Conservation (phyloP, 1,139 yeast genomes). For the Yamadazyma sp. region DNA sequence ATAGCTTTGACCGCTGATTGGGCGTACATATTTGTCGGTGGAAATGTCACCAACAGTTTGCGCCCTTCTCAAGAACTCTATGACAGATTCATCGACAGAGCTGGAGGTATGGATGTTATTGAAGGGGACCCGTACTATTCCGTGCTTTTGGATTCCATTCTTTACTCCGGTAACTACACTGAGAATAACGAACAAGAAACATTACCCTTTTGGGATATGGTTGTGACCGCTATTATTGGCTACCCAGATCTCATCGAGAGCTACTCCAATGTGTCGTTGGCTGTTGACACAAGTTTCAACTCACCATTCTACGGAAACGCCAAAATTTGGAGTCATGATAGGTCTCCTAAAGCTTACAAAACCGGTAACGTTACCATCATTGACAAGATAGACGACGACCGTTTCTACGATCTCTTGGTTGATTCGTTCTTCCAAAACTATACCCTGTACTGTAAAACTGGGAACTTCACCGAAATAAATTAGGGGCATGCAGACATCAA, state of each 20-base stretch:
- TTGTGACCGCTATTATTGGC: slow-evolving; percentile 32
- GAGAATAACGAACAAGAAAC: slow-evolving; percentile 22
- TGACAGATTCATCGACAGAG: slow-evolving; percentile 30
- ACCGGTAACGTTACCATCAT: slow-evolving; percentile 37
- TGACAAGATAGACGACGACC: slow-evolving; percentile 25
- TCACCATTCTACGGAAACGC: slow-evolving; percentile 41
- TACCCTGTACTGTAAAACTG: slow-evolving; percentile 29
- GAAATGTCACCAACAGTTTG: slow-evolving; percentile 38
- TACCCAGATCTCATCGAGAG: slow-evolving; percentile 30
- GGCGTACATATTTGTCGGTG: slow-evolving; percentile 36
- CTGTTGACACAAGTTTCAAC: slow-evolving; percentile 37
- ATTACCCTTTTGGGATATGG: slow-evolving; percentile 43
- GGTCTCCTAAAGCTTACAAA: slow-evolving; percentile 27
- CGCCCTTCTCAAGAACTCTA: slow-evolving; percentile 38
- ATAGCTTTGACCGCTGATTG: slow-evolving; percentile 38
- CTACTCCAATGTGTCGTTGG: slow-evolving; percentile 25
- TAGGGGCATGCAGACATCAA: too few relatives aligned
- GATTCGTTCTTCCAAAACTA: slow-evolving; percentile 32
- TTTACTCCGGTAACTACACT: slow-evolving; percentile 29
- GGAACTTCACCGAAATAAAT: slow-evolving; percentile 4
- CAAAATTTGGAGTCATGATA: slow-evolving; percentile 31
- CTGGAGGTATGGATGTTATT: slow-evolving; percentile 26
- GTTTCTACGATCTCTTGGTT: slow-evolving; percentile 26
- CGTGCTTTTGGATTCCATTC: slow-evolving; percentile 24
- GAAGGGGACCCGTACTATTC: slow-evolving; percentile 23